Percentiles rank a stretch among this genome's conserved stretches.
These are phyloP conservation scores for Phialophora tarda DNA, from an alignment of 2,329 filamentous ascomycete genomes.

Conservation along the genomic window DNA sequence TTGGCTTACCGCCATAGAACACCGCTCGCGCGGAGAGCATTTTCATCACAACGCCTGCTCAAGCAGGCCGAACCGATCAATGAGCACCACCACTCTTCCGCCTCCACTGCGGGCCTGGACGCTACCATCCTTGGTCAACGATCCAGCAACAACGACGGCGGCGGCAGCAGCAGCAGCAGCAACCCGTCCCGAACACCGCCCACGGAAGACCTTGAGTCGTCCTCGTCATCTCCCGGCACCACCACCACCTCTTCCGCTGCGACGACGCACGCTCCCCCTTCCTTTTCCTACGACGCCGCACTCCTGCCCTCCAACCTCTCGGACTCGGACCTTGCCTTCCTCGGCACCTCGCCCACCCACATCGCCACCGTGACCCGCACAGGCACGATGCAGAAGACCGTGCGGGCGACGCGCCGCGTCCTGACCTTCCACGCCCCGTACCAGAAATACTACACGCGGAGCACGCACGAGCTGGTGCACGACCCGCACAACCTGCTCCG, in stretches of 20 bases:
- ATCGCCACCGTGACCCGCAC: slow-evolving; percentile 26
- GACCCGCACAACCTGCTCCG: slow-evolving; percentile 34
- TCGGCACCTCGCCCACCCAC: slow-evolving; percentile 9
- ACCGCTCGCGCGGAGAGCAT: slow-evolving; percentile 2
- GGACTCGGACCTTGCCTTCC: slow-evolving; percentile 14
- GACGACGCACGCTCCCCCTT: too few species aligned
- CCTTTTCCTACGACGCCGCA: not conserved
- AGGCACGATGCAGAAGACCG: slow-evolving; percentile 32
- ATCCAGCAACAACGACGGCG: too few species aligned
- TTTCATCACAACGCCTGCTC: slow-evolving; percentile 17
- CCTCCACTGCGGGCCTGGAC: slow-evolving; percentile 5
- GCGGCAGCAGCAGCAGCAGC: not conserved
- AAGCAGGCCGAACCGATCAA: slow-evolving; percentile 15
- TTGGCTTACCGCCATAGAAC: not conserved
- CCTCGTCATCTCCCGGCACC: not conserved
- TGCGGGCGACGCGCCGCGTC: slow-evolving; percentile 27
- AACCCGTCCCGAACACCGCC: not conserved
- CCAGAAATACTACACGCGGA: slow-evolving; percentile 36
- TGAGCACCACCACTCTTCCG: slow-evolving; percentile 6
- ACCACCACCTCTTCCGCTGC: too few species aligned
- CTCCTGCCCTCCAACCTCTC: slow-evolving; percentile 5
- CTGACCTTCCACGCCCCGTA: slow-evolving; percentile 35
- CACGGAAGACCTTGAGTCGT: not conserved
- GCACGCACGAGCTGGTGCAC: slow-evolving; percentile 35
- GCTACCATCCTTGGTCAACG: slow-evolving; percentile 8